Conservation (phyloP, 2,329 filamentous ascomycete genomes). For the Talaromyces rugulosus region DNA sequence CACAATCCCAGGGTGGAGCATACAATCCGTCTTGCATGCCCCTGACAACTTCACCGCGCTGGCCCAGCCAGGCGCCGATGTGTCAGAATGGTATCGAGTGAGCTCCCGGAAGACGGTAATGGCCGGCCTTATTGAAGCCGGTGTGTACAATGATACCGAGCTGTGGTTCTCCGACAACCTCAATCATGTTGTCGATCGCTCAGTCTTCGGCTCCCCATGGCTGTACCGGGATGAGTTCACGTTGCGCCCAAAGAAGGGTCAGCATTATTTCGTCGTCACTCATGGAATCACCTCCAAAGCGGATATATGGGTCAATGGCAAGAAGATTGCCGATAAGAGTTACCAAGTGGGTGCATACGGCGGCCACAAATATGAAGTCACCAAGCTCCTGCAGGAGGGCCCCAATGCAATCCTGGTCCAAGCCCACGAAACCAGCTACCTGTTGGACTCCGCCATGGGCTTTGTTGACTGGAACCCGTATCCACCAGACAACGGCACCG, state of each 20-base stretch:
- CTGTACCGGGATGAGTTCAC: conserved; percentile 54
- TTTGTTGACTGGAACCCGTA: conserved; percentile 62
- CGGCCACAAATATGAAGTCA: conserved; percentile 55
- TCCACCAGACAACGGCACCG: conserved; percentile 60
- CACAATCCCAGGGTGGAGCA: conserved; percentile 43
- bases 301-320: conserved; percentile 58
- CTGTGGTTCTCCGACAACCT: conserved; percentile 56
- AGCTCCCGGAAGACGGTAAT: conserved; percentile 53
- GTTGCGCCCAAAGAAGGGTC: conserved; percentile 27
- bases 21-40: conserved; percentile 43
- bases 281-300: conserved; percentile 59
- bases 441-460: conserved; percentile 55
- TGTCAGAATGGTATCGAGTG: conserved; percentile 50
- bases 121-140: conserved; percentile 52
- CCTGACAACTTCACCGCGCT: conserved; percentile 34
- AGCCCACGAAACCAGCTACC: conserved; percentile 57
- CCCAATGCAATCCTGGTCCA: conserved; percentile 52
- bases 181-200: conserved; percentile 37
- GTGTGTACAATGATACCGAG: conserved; percentile 49
- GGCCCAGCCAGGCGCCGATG: conserved; percentile 44
- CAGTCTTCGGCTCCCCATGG: conserved; percentile 54
- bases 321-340: conserved; percentile 45
- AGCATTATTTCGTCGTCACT: conserved; percentile 53
- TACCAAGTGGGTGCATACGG: conserved; percentile 55
- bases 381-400: conserved; percentile 33